Evolutionary conservation across 768 basidiomycete species (phyloP).

Genomic region (Mrakia blollopis): DNA sequence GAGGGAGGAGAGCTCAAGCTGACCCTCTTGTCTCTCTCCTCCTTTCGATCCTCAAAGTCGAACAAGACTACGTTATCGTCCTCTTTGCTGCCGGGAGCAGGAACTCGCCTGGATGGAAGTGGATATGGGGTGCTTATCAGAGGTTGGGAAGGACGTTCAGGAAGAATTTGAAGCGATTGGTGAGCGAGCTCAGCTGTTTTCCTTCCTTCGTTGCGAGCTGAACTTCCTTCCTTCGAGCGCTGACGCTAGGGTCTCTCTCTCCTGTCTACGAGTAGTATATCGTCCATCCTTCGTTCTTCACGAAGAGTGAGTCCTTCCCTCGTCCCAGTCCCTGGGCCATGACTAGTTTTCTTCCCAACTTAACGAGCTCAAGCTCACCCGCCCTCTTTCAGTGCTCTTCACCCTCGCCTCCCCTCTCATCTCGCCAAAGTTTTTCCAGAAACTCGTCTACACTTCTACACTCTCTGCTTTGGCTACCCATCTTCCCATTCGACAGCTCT

Average conservation of each 20-base stretch:
- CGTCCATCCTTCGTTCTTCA: conserved; percentile 80
- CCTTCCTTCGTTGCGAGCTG: too few species aligned
- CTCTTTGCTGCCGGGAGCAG: conserved; percentile 76
- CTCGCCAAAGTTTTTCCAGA: conserved; percentile 88
- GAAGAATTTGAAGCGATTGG: conserved; percentile 79
- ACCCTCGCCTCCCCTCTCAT: conserved; percentile 82
- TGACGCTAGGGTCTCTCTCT: too few species aligned
- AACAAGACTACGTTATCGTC: conserved; percentile 80
- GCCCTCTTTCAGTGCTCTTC: conserved; percentile 65
- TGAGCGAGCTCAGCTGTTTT: conserved; percentile 43
- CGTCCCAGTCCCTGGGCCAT: neutral
- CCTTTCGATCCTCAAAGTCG: conserved; percentile 51
- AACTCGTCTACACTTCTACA: conserved; percentile 69
- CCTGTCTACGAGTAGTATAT: conserved; percentile 61
- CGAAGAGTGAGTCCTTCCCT: conserved; percentile 60
- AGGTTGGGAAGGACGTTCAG: conserved; percentile 75
- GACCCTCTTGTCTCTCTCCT: neutral
- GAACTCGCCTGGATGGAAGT: conserved; percentile 75
- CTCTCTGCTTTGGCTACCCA: conserved; percentile 70
- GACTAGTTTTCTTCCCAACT: conserved; percentile 32
- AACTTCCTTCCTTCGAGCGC: neutral
- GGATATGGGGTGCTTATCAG: conserved; percentile 87
- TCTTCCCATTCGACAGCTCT: conserved; percentile 80
- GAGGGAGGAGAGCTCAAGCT: conserved; percentile 50
- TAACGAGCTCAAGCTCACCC: conserved; percentile 9